Base-by-base conservation (phyloP, 2,329 filamentous ascomycete genomes). In the Calycina marina region DNA sequence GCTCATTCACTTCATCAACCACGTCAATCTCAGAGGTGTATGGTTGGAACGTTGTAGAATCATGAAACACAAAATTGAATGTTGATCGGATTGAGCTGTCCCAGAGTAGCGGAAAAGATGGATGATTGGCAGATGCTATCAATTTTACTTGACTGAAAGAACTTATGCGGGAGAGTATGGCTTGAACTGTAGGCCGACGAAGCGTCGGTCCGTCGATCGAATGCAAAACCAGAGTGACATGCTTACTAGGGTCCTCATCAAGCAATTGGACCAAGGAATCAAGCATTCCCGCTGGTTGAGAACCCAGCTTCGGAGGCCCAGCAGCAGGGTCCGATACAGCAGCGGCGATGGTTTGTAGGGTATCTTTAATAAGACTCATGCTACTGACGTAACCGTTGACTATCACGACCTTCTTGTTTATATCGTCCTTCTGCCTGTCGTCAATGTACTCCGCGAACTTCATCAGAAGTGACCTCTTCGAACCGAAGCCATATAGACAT, bases 401-500 rank as follows among this genome's bases (percentile, higher is more conserved):
- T 5, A 96, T 64, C 22, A 93, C 72, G 40, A 93, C 83, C 29
- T 67, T 72, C 9, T 40, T 34, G 39, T 54, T 15, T 42, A 41
- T 13, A 39, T 50, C 32, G 42, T 51, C 36, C 42, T 44, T 12
- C 49, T 41, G 44, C 51, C 39, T 36, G 6, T 65, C 56, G 47
- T 82, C 71, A 10, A 81, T 49, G 53, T 82, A 71, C 35, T 72
- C 68, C 1, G 83, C 85, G 52, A 93, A 92, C 26, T 69, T 65
- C 38, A 77, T 72, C 6, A 88, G 62, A 1, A 96, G 67, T 3
- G 63, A 59, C 18, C 81, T 68, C 56, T 98, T 98, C 2, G 85
- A 93, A 1, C 90, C 90, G 52, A 84, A 93, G 17, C 90, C 90
- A 52, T 92, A 94, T 0, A 94, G 59, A 51, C 90, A 93, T 31